Base-by-base conservation (phyloP, 2,329 filamentous ascomycete genomes). In the Acarospora socialis region DNA sequence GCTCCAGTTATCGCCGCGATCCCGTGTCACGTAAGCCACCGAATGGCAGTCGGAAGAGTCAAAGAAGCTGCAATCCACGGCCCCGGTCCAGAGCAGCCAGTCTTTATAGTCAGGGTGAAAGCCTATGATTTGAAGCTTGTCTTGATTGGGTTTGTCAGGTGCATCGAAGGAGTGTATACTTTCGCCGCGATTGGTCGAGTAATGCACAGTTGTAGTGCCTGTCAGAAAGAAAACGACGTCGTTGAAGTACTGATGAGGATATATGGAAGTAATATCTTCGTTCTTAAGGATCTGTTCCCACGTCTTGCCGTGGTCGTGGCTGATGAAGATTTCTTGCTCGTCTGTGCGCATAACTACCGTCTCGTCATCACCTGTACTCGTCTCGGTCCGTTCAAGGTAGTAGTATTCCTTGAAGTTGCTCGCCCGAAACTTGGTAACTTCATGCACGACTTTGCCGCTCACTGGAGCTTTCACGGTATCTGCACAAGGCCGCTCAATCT, bases 1-100 rank as follows among this genome's bases (percentile, higher is more conserved):
- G 32, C 74, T 60, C 90, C 90, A 98, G 38, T 78, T 71, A 18
- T 63, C 57, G 19, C 87, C 87, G 31, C 82, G 78, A 48, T 93
- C 82, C 19, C 63, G 75, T 21, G 81, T 83, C 35, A 82, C 65
- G 26, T 80, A 83, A 2, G 86, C 82, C 39, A 80, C 72, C 1
- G 65, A 65, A 45, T 81, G 77, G 52, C 86, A 94, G 20, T 70
- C 57, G 10, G 55, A 57, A 5, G 54, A 52, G 7, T 61, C 63
- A 3, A 59, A 51, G 19, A 53, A 54, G 25, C 74, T 69, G 50
- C 82, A 92, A 39, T 77, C 70, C 41, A 73, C 60, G 7, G 60
- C 60, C 22, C 86, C 87, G 29, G 79, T 73, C 84, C 86, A 95
- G 39, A 98, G 80, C 25, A 95, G 64, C 83, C 84, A 94, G 47